A percentile compares a stretch with the other conserved stretches of the same genome.
Conservation (phyloP, 345 rosid species). For the Acer campestre region DNA sequence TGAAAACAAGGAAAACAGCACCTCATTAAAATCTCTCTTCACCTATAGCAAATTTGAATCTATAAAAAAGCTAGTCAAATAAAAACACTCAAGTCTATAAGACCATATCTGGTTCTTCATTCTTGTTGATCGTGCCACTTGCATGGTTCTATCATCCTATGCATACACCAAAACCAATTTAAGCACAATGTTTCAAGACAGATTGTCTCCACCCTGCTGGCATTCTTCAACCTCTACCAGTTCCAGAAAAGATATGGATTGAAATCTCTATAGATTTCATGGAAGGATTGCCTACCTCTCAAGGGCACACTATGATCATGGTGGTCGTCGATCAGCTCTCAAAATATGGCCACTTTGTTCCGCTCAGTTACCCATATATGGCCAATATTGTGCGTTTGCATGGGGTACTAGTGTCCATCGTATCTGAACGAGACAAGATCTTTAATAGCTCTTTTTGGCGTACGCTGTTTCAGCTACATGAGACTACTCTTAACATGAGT, state of each 20-base stretch:
- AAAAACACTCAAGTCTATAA: too few relatives aligned
- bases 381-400: not conserved
- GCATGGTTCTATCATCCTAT: too few relatives aligned
- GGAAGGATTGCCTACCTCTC: not conserved
- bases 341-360: not conserved
- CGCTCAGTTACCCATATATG: not conserved
- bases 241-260: not conserved
- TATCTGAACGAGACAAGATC: not conserved
- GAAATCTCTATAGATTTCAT: not conserved
- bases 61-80: too few relatives aligned
- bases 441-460: not conserved
- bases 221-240: not conserved
- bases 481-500: not conserved
- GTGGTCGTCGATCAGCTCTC: not conserved
- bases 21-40: too few relatives aligned
- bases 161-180: too few relatives aligned
- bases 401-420: not conserved
- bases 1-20: too few relatives aligned
- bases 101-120: too few relatives aligned
- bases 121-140: too few relatives aligned
- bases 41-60: too few relatives aligned
- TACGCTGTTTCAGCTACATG: not conserved
- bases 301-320: not conserved
- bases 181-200: not conserved
- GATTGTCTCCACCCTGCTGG: not conserved